These are phyloP conservation scores for Cudoniella acicularis DNA, from an alignment of 495 filamentous ascomycete species.

Conservation along the genomic window DNA sequence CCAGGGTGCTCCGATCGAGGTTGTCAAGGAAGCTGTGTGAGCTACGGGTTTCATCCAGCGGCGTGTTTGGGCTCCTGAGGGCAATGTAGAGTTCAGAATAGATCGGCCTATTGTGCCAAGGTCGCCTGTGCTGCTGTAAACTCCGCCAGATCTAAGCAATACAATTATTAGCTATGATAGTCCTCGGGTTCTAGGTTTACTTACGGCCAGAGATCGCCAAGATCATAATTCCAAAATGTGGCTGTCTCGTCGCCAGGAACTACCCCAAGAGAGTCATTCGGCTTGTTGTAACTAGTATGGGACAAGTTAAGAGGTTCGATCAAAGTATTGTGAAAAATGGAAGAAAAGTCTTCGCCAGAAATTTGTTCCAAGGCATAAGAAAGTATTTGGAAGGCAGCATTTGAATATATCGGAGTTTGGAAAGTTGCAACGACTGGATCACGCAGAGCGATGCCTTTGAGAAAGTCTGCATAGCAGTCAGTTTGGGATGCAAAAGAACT, in stretches of 20 bases:
- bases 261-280: constrained; percentile 28
- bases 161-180: not conserved
- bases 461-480: constrained; percentile 26
- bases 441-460: constrained; percentile 40
- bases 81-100: constrained; percentile 47
- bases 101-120: constrained; percentile 48
- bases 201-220: constrained; percentile 7
- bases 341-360: constrained; percentile 39
- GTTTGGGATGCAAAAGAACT: not conserved
- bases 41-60: constrained; percentile 54
- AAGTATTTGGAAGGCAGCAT: constrained; percentile 51
- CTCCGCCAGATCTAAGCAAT: constrained; percentile 45
- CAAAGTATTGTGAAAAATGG: constrained; percentile 40
- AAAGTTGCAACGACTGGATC: constrained; percentile 45
- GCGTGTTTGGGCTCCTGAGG: constrained; percentile 41
- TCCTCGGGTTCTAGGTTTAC: not conserved
- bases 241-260: constrained; percentile 31
- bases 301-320: constrained; percentile 42
- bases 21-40: constrained; percentile 44
- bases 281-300: constrained; percentile 34
- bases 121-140: constrained; percentile 52
- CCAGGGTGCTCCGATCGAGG: constrained; percentile 54
- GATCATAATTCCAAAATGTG: constrained; percentile 3
- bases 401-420: constrained; percentile 51
- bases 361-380: constrained; percentile 52